phyloP scores from a whole-genome alignment of 371 early-diverging fungal species.

The Mortierella sp. region DNA sequence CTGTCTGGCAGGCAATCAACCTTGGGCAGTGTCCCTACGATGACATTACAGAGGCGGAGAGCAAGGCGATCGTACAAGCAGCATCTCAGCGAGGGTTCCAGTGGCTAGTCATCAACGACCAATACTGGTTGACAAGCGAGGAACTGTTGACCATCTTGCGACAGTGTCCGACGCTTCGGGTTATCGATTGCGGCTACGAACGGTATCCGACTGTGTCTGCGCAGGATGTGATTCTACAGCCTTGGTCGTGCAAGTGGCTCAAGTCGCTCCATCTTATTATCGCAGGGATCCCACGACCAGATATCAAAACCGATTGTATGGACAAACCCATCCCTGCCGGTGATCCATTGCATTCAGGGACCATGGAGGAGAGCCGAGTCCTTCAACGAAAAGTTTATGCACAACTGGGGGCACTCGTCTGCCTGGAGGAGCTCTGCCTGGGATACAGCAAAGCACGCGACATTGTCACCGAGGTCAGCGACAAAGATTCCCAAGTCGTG shows the following conservation, averaged over 20 bases:
- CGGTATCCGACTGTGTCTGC: neutral
- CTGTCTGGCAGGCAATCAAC: neutral
- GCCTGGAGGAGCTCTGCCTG: neutral
- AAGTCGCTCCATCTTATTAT: neutral
- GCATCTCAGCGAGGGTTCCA: neutral
- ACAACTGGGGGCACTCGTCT: neutral
- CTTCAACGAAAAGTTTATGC: neutral
- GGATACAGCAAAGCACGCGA: neutral
- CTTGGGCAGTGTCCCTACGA: neutral
- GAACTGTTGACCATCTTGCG: neutral
- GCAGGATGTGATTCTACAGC: neutral
- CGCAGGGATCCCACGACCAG: neutral
- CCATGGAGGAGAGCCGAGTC: neutral
- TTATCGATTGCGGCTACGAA: neutral
- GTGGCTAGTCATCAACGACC: neutral
- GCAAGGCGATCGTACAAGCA: neutral
- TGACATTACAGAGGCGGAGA: neutral
- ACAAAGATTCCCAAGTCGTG: neutral
- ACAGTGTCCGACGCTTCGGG: neutral
- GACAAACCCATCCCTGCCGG: neutral
- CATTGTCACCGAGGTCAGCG: neutral
- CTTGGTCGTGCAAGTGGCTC: constrained; percentile 4
- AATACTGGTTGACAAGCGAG: neutral
- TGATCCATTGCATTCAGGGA: neutral
- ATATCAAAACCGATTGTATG: neutral